These are phyloP conservation scores for Pontederia crassipes DNA, from an alignment of 176 grass and related monocot species.

Conservation along the genomic window DNA sequence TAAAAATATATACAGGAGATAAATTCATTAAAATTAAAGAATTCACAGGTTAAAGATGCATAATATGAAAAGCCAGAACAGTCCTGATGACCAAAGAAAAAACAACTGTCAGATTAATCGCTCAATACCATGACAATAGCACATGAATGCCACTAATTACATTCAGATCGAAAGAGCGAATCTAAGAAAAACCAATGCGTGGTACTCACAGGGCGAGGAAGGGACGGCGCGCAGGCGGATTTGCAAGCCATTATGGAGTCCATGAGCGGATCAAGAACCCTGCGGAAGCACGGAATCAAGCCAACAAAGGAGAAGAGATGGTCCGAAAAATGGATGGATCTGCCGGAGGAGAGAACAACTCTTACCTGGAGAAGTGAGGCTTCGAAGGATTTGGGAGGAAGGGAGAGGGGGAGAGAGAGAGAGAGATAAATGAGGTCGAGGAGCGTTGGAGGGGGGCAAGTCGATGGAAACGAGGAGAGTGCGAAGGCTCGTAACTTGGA, in stretches of 20 bases:
- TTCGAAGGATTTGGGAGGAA: not conserved
- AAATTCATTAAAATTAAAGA: too few species aligned
- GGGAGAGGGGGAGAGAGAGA: not conserved
- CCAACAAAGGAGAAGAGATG: not conserved
- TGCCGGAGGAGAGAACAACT: not conserved
- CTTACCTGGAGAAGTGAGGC: not conserved
- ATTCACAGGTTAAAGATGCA: too few species aligned
- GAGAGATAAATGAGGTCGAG: not conserved
- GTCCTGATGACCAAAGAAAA: too few species aligned
- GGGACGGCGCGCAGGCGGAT: slow-evolving; percentile 15
- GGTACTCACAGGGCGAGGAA: not conserved
- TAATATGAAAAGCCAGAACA: too few species aligned
- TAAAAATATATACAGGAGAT: too few species aligned
- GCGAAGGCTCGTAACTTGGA: not conserved
- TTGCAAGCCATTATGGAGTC: slow-evolving; percentile 28
- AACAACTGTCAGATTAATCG: too few species aligned
- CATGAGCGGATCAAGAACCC: slow-evolving; percentile 19
- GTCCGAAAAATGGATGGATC: slow-evolving; percentile 1
- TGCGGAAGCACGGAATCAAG: not conserved
- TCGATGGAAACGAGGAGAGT: slow-evolving; percentile 6
- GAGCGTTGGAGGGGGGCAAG: not conserved
- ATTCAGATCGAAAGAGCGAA: too few species aligned
- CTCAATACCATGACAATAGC: too few species aligned
- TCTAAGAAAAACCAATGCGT: not conserved
- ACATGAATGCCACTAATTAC: too few species aligned